Evolutionary conservation across 1,139 yeast species (phyloP).

Genomic region (Hanseniaspora gamundiae): DNA sequence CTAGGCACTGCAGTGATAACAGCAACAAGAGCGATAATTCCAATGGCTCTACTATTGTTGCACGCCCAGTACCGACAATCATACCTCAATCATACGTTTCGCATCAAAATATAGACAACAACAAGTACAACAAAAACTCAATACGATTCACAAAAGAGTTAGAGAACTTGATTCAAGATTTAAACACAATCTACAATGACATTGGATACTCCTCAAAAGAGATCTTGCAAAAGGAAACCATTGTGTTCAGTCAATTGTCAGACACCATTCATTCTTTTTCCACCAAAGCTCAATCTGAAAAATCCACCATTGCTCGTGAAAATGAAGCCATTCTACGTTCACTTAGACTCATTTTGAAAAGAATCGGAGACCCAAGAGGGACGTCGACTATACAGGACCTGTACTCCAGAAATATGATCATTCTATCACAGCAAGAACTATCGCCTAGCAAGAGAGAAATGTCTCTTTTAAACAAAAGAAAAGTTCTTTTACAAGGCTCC

Average conservation of each 20-base stretch:
- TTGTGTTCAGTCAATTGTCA: slow-evolving; percentile 26
- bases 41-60: background rate
- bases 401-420: slow-evolving; percentile 26
- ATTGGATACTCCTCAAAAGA: slow-evolving; percentile 30
- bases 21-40: background rate
- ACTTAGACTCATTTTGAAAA: slow-evolving; percentile 21
- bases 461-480: slow-evolving; percentile 24
- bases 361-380: slow-evolving; percentile 27
- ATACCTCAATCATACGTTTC: background rate
- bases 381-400: slow-evolving; percentile 28
- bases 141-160: slow-evolving; percentile 24
- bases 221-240: slow-evolving; percentile 25
- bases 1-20: background rate
- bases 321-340: slow-evolving; percentile 23
- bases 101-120: background rate
- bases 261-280: slow-evolving; percentile 25
- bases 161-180: slow-evolving; percentile 22
- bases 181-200: slow-evolving; percentile 27
- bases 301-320: slow-evolving; percentile 19
- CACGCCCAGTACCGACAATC: background rate
- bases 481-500: slow-evolving; percentile 22
- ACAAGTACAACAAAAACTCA: slow-evolving; percentile 15
- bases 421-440: slow-evolving; percentile 17
- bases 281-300: slow-evolving; percentile 25
- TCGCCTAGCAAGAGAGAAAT: slow-evolving; percentile 21